phyloP scores from a whole-genome alignment of 805 yeast species.

The Saccharomycopsis oosterbeekiorum region DNA sequence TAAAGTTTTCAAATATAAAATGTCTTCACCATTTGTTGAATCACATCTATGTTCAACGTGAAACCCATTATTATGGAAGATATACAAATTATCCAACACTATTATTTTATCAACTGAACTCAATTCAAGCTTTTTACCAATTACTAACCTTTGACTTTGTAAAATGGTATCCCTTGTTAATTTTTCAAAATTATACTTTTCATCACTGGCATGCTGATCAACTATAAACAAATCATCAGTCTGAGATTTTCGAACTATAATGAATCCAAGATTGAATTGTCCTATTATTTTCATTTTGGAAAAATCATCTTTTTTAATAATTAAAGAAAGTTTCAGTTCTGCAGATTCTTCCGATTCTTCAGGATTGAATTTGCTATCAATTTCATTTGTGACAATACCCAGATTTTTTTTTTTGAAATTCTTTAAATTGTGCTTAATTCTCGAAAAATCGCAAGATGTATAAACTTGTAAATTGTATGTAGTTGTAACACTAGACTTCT shows the following conservation, averaged over 20 bases:
- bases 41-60: conserved; percentile 17
- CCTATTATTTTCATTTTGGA: conserved; percentile 71
- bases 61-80: conserved; percentile 74
- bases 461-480: neutral
- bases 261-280: conserved; percentile 92
- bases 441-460: neutral
- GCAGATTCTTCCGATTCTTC: conserved; percentile 31
- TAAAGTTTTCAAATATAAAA: conserved; percentile 43
- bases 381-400: neutral
- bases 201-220: conserved; percentile 98
- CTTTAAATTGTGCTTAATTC: neutral
- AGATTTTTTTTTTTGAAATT: neutral
- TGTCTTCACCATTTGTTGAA: neutral
- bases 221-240: conserved; percentile 65
- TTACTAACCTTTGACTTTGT: conserved; percentile 61
- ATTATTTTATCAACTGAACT: conserved; percentile 70
- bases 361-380: conserved; percentile 8
- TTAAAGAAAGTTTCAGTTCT: conserved; percentile 47
- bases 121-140: conserved; percentile 47
- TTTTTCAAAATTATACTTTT: conserved; percentile 80
- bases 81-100: conserved; percentile 47
- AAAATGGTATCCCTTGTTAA: conserved; percentile 47
- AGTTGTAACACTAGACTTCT: neutral
- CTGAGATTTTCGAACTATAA: conserved; percentile 52
- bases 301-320: conserved; percentile 67